Evolutionary conservation across 768 basidiomycete species (phyloP).

Genomic region (Termitomyces sp.): DNA sequence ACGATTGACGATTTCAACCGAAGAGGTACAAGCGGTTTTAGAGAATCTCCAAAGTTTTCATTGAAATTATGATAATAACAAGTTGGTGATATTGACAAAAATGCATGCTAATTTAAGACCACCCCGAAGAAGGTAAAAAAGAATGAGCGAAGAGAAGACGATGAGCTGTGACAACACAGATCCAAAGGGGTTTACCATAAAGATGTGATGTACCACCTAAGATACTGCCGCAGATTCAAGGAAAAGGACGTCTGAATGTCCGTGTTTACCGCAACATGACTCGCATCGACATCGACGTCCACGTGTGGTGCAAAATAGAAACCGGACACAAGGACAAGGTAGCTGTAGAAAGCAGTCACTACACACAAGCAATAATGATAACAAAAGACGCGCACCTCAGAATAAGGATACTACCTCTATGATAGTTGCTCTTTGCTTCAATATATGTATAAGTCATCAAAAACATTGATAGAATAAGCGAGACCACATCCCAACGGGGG

Average conservation of each 20-base stretch:
- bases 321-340: constrained; percentile 84
- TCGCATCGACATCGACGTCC: constrained; percentile 32
- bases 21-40: constrained; percentile 37
- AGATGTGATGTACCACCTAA: constrained; percentile 32
- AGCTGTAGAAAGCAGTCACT: constrained; percentile 41
- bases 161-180: neutral
- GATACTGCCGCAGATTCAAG: constrained; percentile 31
- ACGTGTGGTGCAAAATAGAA: constrained; percentile 85
- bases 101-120: constrained; percentile 14
- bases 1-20: constrained; percentile 37
- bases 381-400: constrained; percentile 54
- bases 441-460: constrained; percentile 98
- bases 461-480: constrained; percentile 94
- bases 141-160: neutral
- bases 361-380: neutral
- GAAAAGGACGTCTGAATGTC: constrained; percentile 28
- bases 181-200: constrained; percentile 13
- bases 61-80: constrained; percentile 26
- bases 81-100: constrained; percentile 5
- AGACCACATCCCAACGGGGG: constrained; percentile 97
- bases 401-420: constrained; percentile 92
- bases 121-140: neutral
- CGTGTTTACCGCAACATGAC: constrained; percentile 14
- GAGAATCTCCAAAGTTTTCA: constrained; percentile 53
- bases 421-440: constrained; percentile 98